Conservation (phyloP, 352 stramenopile species). For the Poterioochromonas sp. region DNA sequence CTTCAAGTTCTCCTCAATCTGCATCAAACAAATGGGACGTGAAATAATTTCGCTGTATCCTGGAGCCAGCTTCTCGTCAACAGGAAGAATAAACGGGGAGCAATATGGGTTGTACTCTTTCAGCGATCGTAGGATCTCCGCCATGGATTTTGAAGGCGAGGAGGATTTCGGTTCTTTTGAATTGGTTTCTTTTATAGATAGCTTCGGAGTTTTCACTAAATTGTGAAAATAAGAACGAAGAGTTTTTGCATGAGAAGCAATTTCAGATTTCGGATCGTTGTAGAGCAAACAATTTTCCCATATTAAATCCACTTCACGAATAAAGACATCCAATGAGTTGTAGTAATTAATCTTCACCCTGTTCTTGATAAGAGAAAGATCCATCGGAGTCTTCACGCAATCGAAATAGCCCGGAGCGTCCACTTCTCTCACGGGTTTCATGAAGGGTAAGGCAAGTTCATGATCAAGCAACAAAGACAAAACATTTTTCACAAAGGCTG, state of each 20-base stretch:
- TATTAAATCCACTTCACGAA: background rate
- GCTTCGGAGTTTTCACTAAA: too few species aligned
- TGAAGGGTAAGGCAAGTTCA: background rate
- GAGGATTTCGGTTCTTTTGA: too few species aligned
- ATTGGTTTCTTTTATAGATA: too few species aligned
- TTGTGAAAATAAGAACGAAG: background rate
- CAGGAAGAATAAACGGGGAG: background rate
- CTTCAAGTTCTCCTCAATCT: background rate
- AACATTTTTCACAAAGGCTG: background rate
- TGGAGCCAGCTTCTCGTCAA: background rate
- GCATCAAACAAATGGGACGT: background rate
- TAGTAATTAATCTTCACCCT: background rate
- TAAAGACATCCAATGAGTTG: background rate
- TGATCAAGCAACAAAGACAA: background rate
- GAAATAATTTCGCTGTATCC: background rate
- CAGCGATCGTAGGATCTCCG: background rate
- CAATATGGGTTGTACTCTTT: background rate
- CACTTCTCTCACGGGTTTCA: background rate
- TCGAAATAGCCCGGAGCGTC: slow-evolving; percentile 1
- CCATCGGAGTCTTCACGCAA: slow-evolving; percentile 13
- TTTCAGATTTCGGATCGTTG: background rate
- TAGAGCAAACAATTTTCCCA: slow-evolving; percentile 18
- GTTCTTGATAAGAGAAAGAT: slow-evolving; percentile 6
- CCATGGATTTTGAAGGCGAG: too few species aligned
- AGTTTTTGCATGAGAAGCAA: background rate